These are phyloP conservation scores for Fusarium continuum DNA, from an alignment of 2,329 filamentous ascomycete species.

Conservation along the genomic window DNA sequence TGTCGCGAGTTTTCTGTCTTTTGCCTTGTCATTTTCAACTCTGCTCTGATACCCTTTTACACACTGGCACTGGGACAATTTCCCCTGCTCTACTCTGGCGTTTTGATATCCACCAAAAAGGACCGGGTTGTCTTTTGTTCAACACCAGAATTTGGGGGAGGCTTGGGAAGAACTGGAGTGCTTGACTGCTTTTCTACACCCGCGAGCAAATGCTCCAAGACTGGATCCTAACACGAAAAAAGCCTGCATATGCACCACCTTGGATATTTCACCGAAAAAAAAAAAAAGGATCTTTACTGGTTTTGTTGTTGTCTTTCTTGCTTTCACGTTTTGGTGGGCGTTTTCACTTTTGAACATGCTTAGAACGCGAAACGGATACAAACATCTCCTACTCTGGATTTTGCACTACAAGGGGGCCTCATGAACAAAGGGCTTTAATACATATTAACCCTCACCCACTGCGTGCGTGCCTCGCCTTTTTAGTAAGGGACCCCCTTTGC, in stretches of 20 bases:
- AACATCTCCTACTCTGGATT: constrained; percentile 35
- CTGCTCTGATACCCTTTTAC: constrained; percentile 41
- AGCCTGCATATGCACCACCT: constrained; percentile 34
- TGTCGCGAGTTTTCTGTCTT: constrained; percentile 28
- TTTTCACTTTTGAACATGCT: constrained; percentile 36
- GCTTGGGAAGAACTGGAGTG: constrained; percentile 33
- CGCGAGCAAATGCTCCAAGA: constrained; percentile 37
- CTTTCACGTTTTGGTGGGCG: constrained; percentile 32
- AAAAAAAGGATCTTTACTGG: constrained; percentile 34
- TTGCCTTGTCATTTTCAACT: constrained; percentile 34
- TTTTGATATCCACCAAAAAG: constrained; percentile 28
- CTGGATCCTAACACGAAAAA: constrained; percentile 12
- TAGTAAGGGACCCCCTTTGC: constrained; percentile 16
- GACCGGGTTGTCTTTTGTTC: constrained; percentile 29
- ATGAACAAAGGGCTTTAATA: constrained; percentile 16
- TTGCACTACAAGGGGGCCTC: background rate
- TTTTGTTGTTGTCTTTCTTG: constrained; percentile 33
- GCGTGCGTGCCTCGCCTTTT: constrained; percentile 26
- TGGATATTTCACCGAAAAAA: constrained; percentile 29
- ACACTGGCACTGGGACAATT: constrained; percentile 30
- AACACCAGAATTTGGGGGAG: constrained; percentile 20
- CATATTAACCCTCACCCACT: constrained; percentile 19
- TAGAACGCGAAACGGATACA: constrained; percentile 39
- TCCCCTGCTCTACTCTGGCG: constrained; percentile 35
- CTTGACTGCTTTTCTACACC: constrained; percentile 36